A percentile compares a stretch with the other conserved stretches of the same genome.
Conservation (phyloP, 1,284 basidiomycete species). For the Irpex sp. region DNA sequence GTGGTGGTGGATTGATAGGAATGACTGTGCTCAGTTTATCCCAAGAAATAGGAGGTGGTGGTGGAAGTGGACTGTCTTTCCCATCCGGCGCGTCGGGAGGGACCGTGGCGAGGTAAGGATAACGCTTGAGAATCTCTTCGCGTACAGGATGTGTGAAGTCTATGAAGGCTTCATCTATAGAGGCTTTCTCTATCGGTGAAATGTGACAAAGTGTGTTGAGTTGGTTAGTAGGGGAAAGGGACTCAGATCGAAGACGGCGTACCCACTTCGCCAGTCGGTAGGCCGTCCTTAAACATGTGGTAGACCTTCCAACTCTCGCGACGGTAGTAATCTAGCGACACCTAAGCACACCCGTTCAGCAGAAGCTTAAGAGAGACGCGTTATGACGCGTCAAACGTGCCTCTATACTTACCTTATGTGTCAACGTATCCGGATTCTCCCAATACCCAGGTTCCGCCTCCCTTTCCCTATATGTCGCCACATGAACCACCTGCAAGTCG, state of each 20-base stretch:
- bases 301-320: conserved; percentile 90
- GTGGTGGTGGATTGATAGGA: conserved; percentile 47
- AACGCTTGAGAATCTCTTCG: conserved; percentile 65
- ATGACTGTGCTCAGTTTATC: conserved; percentile 65
- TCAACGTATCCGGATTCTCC: conserved; percentile 80
- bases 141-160: conserved; percentile 82
- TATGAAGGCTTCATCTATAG: conserved; percentile 86
- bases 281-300: conserved; percentile 77
- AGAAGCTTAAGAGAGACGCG: background rate
- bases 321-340: conserved; percentile 93
- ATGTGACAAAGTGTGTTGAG: background rate
- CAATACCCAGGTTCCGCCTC: conserved; percentile 87
- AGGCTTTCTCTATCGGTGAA: conserved; percentile 68
- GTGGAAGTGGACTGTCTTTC: conserved; percentile 80
- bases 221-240: background rate
- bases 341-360: conserved; percentile 41
- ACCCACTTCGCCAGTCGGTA: conserved; percentile 74
- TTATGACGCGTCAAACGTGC: background rate
- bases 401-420: conserved; percentile 77
- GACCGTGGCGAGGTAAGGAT: conserved; percentile 71
- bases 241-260: background rate
- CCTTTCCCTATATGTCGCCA: conserved; percentile 92
- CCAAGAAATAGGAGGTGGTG: conserved; percentile 72
- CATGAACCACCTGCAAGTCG: conserved; percentile 82
- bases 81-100: conserved; percentile 71